phyloP scores from a whole-genome alignment of 352 stramenopile species.

The Elongisporangium anandrum region DNA sequence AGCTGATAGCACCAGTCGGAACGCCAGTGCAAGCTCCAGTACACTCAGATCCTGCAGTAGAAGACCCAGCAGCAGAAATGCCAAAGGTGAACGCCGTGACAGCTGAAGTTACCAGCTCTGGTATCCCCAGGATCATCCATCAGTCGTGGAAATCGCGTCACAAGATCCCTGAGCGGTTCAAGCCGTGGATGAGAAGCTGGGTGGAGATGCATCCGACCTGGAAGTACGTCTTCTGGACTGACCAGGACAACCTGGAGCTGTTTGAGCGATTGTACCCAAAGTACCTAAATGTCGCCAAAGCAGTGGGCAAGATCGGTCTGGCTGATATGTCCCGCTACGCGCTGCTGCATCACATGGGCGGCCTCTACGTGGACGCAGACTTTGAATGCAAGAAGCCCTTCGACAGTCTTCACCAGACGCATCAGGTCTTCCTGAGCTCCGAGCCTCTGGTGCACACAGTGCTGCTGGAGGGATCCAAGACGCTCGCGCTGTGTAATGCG shows the following conservation, averaged over 20 bases:
- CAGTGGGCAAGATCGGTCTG: slow-evolving; percentile 38
- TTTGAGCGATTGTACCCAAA: slow-evolving; percentile 43
- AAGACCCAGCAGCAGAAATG: background rate
- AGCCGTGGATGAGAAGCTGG: slow-evolving; percentile 57
- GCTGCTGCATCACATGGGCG: slow-evolving; percentile 40
- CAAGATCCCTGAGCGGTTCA: slow-evolving; percentile 37
- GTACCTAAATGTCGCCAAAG: slow-evolving; percentile 32
- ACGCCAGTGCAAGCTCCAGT: background rate
- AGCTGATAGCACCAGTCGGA: background rate
- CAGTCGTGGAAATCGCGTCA: slow-evolving; percentile 47
- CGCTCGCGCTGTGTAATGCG: slow-evolving; percentile 41
- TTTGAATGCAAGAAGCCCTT: slow-evolving; percentile 48
- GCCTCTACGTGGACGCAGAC: slow-evolving; percentile 48
- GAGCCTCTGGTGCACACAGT: slow-evolving; percentile 37
- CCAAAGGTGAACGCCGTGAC: background rate
- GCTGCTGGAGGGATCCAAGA: slow-evolving; percentile 30
- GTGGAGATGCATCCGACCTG: slow-evolving; percentile 27
- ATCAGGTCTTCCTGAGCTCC: slow-evolving; percentile 42
- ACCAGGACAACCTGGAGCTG: slow-evolving; percentile 45
- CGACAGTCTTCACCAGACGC: slow-evolving; percentile 20
- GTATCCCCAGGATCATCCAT: slow-evolving; percentile 48
- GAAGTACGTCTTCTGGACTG: slow-evolving; percentile 58
- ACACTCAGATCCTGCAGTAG: background rate
- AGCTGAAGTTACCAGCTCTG: background rate
- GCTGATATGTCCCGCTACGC: slow-evolving; percentile 54